A percentile compares a stretch with the other conserved stretches of the same genome.
These are phyloP conservation scores for Coemansia sp. DNA, from an alignment of 192 early-diverging fungal species.

Conservation along the genomic window DNA sequence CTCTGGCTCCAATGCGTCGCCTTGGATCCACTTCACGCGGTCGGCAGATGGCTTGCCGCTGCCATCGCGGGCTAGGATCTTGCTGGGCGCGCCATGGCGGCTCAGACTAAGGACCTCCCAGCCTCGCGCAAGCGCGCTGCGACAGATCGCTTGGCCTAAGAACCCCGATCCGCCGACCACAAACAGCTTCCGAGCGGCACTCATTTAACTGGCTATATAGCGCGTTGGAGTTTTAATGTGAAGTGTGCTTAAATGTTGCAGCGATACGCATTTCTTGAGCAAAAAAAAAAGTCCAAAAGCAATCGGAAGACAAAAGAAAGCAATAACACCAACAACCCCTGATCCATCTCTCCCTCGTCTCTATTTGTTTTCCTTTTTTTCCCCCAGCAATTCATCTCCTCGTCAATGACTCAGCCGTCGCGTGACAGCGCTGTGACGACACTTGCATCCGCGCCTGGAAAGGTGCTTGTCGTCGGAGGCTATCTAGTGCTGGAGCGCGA, in stretches of 20 bases:
- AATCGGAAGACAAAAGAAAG: neutral
- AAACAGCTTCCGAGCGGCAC: slow-evolving; percentile 48
- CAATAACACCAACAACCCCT: no score
- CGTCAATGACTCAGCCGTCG: slow-evolving; percentile 10
- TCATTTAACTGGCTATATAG: slow-evolving; percentile 6
- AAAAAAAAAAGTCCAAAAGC: neutral
- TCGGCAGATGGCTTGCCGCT: neutral
- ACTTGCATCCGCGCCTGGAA: slow-evolving; percentile 90
- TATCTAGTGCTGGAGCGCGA: slow-evolving; percentile 89
- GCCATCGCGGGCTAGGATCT: neutral
- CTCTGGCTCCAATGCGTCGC: slow-evolving; percentile 65
- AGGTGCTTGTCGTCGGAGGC: slow-evolving; percentile 91
- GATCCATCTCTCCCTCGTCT: no score
- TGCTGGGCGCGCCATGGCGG: slow-evolving; percentile 52
- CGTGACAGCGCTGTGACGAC: slow-evolving; percentile 15
- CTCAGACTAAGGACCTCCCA: slow-evolving; percentile 59
- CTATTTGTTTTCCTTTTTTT: neutral
- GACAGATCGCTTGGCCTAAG: slow-evolving; percentile 60
- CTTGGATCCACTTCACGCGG: slow-evolving; percentile 62
- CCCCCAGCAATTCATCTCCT: slow-evolving; percentile 7
- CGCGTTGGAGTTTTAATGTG: neutral
- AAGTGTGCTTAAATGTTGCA: neutral
- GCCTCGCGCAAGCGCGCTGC: slow-evolving; percentile 42
- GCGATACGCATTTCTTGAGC: neutral
- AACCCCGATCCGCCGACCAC: slow-evolving; percentile 69